A percentile compares a stretch with the other conserved stretches of the same genome.
Evolutionary conservation across 306 rosid species (phyloP).

Genomic region (Quercus parvula): DNA sequence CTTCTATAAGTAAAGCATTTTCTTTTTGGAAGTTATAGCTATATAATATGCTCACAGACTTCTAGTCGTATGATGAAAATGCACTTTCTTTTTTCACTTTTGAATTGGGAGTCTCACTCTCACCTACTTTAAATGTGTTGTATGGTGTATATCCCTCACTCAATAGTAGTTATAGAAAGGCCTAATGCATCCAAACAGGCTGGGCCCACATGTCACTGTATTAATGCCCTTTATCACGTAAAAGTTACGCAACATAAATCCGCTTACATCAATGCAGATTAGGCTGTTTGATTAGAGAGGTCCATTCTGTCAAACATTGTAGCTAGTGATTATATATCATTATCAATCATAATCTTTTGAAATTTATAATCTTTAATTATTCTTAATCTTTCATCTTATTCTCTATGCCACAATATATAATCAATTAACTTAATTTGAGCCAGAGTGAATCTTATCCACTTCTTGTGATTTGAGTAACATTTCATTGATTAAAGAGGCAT

Average conservation of each 20-base stretch:
- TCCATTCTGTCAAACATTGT: not conserved
- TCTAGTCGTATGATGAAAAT: slow-evolving; percentile 19
- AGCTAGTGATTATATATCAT: not conserved
- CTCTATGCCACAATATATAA: too few relatives aligned
- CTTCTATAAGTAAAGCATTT: not conserved
- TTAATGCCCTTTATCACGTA: slow-evolving; percentile 11
- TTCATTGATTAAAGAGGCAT: too few relatives aligned
- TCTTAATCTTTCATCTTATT: too few relatives aligned
- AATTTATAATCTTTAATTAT: too few relatives aligned
- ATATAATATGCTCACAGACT: not conserved
- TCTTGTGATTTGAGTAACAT: too few relatives aligned
- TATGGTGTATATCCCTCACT: slow-evolving; percentile 36
- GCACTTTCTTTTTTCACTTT: slow-evolving; percentile 27
- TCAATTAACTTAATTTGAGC: too few relatives aligned
- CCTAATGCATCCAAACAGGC: slow-evolving; percentile 22
- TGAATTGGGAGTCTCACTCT: slow-evolving; percentile 13
- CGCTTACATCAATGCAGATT: slow-evolving; percentile 11
- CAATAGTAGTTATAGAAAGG: slow-evolving; percentile 25
- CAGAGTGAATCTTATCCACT: too few relatives aligned
- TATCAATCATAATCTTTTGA: too few relatives aligned
- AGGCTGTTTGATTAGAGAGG: slow-evolving; percentile 1
- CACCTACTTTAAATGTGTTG: slow-evolving; percentile 37
- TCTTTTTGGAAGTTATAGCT: not conserved
- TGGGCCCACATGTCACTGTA: too few relatives aligned
- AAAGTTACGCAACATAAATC: slow-evolving; percentile 22